Evolutionary conservation across 2,329 filamentous ascomycete species (phyloP), one percentile per base, ranked within the genome.

Genomic region (Thelonectria olida): DNA sequence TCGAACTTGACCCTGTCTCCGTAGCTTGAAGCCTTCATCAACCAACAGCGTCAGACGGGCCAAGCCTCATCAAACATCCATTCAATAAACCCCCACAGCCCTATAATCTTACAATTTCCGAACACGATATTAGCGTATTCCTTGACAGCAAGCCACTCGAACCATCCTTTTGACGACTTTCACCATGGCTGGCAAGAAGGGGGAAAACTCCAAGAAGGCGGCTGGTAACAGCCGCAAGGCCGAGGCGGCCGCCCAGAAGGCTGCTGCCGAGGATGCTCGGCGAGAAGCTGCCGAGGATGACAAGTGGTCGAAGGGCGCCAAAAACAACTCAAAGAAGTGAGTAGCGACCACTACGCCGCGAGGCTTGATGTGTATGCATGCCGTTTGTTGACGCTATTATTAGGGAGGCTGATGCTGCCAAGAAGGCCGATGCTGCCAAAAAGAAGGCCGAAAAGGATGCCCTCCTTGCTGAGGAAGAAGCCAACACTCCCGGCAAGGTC

Each of bases 361-460:
- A 47, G 34, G 36, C 31, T 48, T 31, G 25, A 34, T 19, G 23
- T 25, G 41, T 38, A 41, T 41, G 38, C 27, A 50, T 47, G 36
- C 31, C 54, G 20, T 12, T 25, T 25, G 19, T 66, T 72, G 22
- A 72, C 65, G 20, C 25, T 9, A 15, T 38, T 15, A 22, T 8
- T 52, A 79, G 77, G 69, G 77, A 79, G 52, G 74, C 75, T 4
- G 76, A 79, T 25, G 77, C 72, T 4, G 73, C 74, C 69, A 97
- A 94, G 75, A 93, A 96, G 70, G 90, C 91, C 34, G 93, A 94
- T 54, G 92, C 91, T 50, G 89, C 89, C 50, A 97, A 95, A 80
- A 93, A 97, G 80, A 98, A 97, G 80, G 95, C 94, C 52, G 96
- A 98, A 76, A 91, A 91, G 50, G 94, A 96, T 2, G 92, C 94